Evolutionary conservation across 1,284 basidiomycete species (phyloP).

Genomic region (Trametes pubescens): DNA sequence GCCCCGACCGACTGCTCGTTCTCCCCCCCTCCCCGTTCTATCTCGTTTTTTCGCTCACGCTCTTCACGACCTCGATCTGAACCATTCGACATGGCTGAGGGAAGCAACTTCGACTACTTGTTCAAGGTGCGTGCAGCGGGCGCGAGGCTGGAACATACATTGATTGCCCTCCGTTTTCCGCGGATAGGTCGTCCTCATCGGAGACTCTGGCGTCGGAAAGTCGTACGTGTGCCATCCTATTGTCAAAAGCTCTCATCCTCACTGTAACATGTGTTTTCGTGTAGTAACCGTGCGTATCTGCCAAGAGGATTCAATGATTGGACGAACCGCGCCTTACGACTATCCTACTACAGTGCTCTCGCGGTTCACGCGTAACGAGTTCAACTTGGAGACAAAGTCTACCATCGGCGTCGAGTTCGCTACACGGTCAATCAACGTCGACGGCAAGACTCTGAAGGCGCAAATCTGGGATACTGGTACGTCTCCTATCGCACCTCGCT

Average conservation of each 20-base stretch:
- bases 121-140: conserved; percentile 78
- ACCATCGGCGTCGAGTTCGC: conserved; percentile 99
- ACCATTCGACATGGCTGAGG: conserved; percentile 78
- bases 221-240: conserved; percentile 65
- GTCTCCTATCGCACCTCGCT: conserved; percentile 35
- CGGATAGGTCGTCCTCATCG: conserved; percentile 92
- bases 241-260: background rate
- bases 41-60: conserved; percentile 19
- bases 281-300: conserved; percentile 45
- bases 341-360: conserved; percentile 69
- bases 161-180: conserved; percentile 22
- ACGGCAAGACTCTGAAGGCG: conserved; percentile 97
- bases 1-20: conserved; percentile 11
- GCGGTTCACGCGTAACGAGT: conserved; percentile 99
- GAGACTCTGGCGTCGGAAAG: conserved; percentile 99
- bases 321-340: conserved; percentile 20
- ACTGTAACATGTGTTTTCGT: conserved; percentile 3
- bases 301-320: background rate
- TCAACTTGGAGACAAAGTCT: conserved; percentile 98
- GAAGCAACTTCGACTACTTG: conserved; percentile 92
- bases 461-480: conserved; percentile 99
- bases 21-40: conserved; percentile 4
- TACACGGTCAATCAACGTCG: conserved; percentile 93
- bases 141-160: conserved; percentile 9
- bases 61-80: conserved; percentile 23